Base-by-base conservation (phyloP, 257 asterid genomes). In the Knoxia roxburghii region DNA sequence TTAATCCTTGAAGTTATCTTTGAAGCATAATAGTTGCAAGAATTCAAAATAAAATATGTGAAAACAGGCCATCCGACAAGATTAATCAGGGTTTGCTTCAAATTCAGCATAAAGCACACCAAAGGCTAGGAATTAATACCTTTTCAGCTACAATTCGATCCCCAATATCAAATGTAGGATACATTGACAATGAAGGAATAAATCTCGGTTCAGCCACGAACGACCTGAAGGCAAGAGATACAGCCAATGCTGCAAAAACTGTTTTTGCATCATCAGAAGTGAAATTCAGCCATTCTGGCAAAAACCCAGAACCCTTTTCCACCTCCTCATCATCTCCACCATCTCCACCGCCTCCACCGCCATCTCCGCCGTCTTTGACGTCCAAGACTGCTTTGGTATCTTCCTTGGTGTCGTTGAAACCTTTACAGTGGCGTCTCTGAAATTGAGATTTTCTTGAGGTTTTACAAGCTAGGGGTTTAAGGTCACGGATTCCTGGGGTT, bases 171-270 rank as follows among this genome's bases (percentile, higher is more conserved):
- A 91, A 91, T 15, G 96, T 91, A 18, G 98, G 96, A 79, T 76
- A 91, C 98, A 91, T 91, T 43, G 98, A 92, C 80, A 92, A 48
- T 2, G 98, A 92, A 73, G 98, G 98, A 75, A 92, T 92, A 61
- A 41, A 92, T 82, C 98, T 81, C 17, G 98, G 98, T 91, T 92
- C 98, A 67, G 98, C 97, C 61, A 92, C 84, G 74, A 89, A 92
- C 35, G 91, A 75, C 76, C 98, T 79, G 65, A 92, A 92, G 27
- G 96, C 95, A 64, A 92, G 77, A 24, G 98, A 92, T 48, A 92
- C 65, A 7, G 86, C 96, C 76, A 92, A 70, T 41, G 96, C 96
- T 26, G 84, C 90, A 57, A 87, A 39, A 71, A 92, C 89, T 20
- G 98, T 92, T 79, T 84, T 87, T 3, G 92, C 96, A 67, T 92